Base-by-base conservation (phyloP, 164 flowering plant species). In the Hamamelis virginiana region DNA sequence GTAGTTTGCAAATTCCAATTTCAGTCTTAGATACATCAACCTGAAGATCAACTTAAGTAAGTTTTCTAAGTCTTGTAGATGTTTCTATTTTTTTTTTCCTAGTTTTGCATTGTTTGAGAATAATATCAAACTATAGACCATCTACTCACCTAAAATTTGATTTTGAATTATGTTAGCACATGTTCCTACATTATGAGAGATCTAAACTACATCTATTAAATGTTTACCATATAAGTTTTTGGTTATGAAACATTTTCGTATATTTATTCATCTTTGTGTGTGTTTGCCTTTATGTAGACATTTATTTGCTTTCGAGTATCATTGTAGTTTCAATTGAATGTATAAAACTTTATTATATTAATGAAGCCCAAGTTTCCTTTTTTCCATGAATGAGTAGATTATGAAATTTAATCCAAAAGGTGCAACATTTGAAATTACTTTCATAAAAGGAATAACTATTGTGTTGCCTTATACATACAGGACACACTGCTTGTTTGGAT, bases 1-100 rank as follows among this genome's bases (percentile, higher is more conserved):
- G 28, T 65, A 33, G 41, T 64, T 48, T 64, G 67, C 33, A 48
- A 50, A 65, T 53, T 48, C 23, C 8, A 46, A 19, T 23, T 47
- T 50, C 26, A 16, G n/a, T 16, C n/a, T n/a, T 50, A 16, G 53
- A n/a, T 50, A 50, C n/a, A n/a, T 16, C 53, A 50, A 50, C 18
- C 18, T 14, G 18, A 50, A 16, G 53, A 50, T n/a, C n/a, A n/a
- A n/a, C n/a, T 50, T 18, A 50, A 16, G 16, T 50, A 0, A 33
- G 41, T 33, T 33, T 33, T 33, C 41, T 33, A 2, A 33, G 41
- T 33, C 41, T 33, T 33, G 41, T 33, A 33, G 41, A 33, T 33
- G n/a, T n/a, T n/a, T n/a, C n/a, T n/a, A n/a, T n/a, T n/a, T n/a
- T n/a, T 33, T 6, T 33, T 33, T 33, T 33, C 6, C 41, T 33